Evolutionary conservation across 129 eudicot genomes (phyloP).

Genomic region (Flaveria bidentis): DNA sequence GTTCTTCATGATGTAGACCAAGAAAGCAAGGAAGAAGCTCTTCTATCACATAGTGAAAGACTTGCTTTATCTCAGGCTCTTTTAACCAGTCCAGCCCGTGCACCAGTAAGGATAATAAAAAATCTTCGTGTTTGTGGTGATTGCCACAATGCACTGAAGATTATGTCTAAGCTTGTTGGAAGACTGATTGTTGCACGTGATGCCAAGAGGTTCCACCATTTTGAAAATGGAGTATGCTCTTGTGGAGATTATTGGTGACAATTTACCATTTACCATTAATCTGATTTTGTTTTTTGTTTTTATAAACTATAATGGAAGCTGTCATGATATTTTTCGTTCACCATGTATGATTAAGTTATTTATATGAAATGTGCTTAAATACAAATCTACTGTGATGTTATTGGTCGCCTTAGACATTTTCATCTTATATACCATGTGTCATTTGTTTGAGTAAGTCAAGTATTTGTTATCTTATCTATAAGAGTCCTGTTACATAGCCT

Average conservation of each 20-base stretch:
- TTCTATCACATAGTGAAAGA: constrained; percentile 16
- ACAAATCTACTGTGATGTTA: not conserved
- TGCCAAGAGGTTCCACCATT: constrained; percentile 21
- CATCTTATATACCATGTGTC: not conserved
- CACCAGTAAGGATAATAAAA: constrained; percentile 11
- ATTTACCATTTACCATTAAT: constrained; percentile 2
- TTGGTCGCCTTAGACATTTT: not conserved
- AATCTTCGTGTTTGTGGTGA: constrained; percentile 9
- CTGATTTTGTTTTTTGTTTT: not conserved
- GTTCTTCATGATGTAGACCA: constrained; percentile 19
- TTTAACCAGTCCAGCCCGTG: constrained; percentile 18
- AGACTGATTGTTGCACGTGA: constrained; percentile 26
- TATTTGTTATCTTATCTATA: not conserved
- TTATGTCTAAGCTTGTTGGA: constrained; percentile 18
- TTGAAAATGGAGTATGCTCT: constrained; percentile 21
- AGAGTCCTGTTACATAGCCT: not conserved
- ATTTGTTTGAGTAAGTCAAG: no score
- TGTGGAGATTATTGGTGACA: constrained; percentile 20
- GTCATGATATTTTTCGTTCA: not conserved
- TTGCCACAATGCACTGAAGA: not conserved
- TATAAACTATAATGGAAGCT: not conserved
- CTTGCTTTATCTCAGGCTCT: constrained; percentile 23
- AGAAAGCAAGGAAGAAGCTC: constrained; percentile 24
- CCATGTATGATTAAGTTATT: not conserved
- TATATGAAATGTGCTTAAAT: not conserved